These are phyloP conservation scores for Phytopythium ostracodes DNA, from an alignment of 352 stramenopile genomes.

Conservation along the genomic window DNA sequence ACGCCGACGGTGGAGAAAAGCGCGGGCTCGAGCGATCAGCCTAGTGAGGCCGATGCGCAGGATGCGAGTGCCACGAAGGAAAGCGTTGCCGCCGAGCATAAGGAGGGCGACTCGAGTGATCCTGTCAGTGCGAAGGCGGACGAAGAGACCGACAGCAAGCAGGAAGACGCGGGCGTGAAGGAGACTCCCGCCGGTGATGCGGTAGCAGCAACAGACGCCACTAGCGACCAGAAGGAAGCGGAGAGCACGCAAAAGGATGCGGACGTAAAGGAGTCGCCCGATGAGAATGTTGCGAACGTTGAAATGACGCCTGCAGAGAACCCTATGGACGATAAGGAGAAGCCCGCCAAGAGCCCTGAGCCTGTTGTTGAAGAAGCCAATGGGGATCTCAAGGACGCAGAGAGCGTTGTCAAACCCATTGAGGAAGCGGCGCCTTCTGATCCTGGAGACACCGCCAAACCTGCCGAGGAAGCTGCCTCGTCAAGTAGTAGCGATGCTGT, in stretches of 20 bases:
- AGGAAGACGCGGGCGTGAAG: not conserved
- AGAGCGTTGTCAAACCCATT: not conserved
- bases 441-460: not conserved
- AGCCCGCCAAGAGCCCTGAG: not conserved
- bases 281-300: not conserved
- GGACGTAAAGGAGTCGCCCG: not conserved
- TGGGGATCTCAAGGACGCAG: not conserved
- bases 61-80: not conserved
- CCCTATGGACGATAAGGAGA: not conserved
- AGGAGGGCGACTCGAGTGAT: not conserved
- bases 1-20: not conserved
- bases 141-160: not conserved
- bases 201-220: not conserved
- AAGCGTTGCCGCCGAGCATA: not conserved
- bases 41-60: not conserved
- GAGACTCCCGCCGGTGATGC: not conserved
- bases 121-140: not conserved
- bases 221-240: not conserved
- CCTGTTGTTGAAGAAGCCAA: not conserved
- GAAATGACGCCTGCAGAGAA: not conserved
- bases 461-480: not conserved
- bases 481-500: not conserved
- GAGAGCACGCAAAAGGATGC: not conserved
- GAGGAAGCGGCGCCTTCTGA: not conserved
- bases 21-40: conserved; percentile 1